Percentiles rank a stretch among this genome's conserved stretches.
These are phyloP conservation scores for Monilinia fructicola DNA, from an alignment of 2,329 filamentous ascomycete species.

Conservation along the genomic window DNA sequence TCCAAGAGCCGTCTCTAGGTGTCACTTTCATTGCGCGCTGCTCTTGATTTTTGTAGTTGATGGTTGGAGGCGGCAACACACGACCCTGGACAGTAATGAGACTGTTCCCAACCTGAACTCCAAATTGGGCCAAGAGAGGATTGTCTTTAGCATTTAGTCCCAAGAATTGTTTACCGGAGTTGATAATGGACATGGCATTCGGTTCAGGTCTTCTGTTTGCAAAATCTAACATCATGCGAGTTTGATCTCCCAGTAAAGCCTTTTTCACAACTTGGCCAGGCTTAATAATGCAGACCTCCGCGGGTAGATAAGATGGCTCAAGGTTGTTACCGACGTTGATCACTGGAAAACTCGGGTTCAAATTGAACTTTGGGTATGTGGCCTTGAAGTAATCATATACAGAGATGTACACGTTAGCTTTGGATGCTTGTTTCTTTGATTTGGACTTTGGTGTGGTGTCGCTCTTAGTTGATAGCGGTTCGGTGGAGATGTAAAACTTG, in stretches of 20 bases:
- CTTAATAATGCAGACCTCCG: conserved; percentile 63
- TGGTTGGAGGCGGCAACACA: conserved; percentile 58
- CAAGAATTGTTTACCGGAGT: conserved; percentile 56
- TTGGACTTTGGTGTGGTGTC: conserved; percentile 39
- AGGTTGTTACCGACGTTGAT: conserved; percentile 62
- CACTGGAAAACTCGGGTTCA: conserved; percentile 50
- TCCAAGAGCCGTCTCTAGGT: conserved; percentile 63
- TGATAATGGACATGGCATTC: conserved; percentile 67
- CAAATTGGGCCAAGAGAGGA: conserved; percentile 52
- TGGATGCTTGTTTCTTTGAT: conserved; percentile 36
- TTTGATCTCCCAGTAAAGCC: conserved; percentile 61
- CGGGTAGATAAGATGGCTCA: conserved; percentile 63
- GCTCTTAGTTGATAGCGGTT: conserved; percentile 27
- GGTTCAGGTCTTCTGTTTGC: conserved; percentile 65
- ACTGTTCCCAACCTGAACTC: conserved; percentile 55
- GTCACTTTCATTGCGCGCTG: conserved; percentile 20
- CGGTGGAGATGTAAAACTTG: conserved; percentile 52
- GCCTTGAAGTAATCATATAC: conserved; percentile 57
- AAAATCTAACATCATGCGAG: conserved; percentile 67
- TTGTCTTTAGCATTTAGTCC: conserved; percentile 52
- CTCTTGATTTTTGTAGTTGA: conserved; percentile 54
- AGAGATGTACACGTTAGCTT: conserved; percentile 47
- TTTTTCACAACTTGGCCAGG: conserved; percentile 63
- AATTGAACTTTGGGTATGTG: conserved; percentile 53
- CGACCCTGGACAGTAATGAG: conserved; percentile 73